Conservation (phyloP, 1,284 basidiomycete species). For the Cutaneotrichosporon cavernicola region DNA sequence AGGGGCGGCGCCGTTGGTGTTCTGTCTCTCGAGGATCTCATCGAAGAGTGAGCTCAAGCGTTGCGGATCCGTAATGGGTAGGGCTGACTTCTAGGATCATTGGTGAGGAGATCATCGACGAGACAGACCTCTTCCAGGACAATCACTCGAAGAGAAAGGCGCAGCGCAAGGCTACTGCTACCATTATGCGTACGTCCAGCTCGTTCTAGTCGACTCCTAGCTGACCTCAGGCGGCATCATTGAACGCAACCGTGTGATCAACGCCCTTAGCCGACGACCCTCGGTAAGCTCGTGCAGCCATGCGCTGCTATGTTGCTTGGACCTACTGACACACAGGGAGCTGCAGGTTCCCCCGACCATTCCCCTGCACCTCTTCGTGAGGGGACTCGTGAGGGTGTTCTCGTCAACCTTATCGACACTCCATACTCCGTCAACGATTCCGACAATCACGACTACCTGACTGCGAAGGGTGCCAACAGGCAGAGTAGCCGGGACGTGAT, state of each 20-base stretch:
- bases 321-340: constrained; percentile 1
- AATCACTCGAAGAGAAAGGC: constrained; percentile 74
- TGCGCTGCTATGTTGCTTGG: not conserved
- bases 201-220: not conserved
- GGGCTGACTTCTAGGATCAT: constrained; percentile 48
- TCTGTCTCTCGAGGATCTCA: constrained; percentile 59
- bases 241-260: constrained; percentile 50
- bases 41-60: constrained; percentile 44
- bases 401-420: constrained; percentile 14
- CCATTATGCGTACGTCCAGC: constrained; percentile 64
- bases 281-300: constrained; percentile 33
- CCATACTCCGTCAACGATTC: constrained; percentile 10
- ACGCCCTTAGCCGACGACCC: constrained; percentile 42
- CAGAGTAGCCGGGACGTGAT: not conserved
- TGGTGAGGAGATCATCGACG: constrained; percentile 63
- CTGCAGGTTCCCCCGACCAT: not conserved
- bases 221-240: constrained; percentile 51
- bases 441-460: not conserved
- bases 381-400: constrained; percentile 15
- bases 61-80: not conserved
- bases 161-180: constrained; percentile 67
- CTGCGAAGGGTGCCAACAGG: not conserved
- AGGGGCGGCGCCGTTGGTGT: constrained; percentile 79
- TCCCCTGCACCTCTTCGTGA: constrained; percentile 1
- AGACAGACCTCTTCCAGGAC: constrained; percentile 83